These are phyloP conservation scores for Cyclospora cayetanensis DNA, from an alignment of 169 alveolate genomes.

Conservation along the genomic window DNA sequence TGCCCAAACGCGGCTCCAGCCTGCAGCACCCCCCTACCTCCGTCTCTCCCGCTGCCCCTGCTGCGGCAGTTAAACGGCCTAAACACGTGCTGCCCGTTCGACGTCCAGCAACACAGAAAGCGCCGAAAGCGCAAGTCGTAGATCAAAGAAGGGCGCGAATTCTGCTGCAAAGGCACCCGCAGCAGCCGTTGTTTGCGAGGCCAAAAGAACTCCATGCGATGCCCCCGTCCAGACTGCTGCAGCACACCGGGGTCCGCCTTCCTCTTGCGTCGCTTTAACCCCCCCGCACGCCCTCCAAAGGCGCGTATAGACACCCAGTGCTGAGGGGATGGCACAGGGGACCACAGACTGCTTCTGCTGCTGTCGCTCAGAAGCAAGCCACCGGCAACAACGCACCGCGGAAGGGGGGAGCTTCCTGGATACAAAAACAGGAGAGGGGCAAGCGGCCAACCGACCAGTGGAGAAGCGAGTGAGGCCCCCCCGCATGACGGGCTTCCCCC, in stretches of 20 bases:
- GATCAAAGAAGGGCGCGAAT: constrained; percentile 43
- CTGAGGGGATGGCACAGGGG: constrained; percentile 1
- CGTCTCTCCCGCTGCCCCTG: constrained; percentile 42
- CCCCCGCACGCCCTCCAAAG: constrained; percentile 73
- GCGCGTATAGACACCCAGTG: not conserved
- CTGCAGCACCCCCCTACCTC: not conserved
- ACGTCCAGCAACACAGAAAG: constrained; percentile 66
- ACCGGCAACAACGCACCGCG: no score
- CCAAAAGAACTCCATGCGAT: constrained; percentile 72
- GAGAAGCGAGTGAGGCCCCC: no score
- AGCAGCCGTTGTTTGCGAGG: constrained; percentile 47
- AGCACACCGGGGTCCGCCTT: constrained; percentile 26
- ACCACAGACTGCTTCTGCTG: no score
- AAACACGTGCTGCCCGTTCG: constrained; percentile 57
- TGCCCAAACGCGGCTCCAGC: constrained; percentile 16
- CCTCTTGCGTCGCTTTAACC: constrained; percentile 67
- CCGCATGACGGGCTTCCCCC: no score
- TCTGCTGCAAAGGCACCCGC: constrained; percentile 69
- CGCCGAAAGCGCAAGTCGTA: constrained; percentile 61
- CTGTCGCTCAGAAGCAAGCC: no score
- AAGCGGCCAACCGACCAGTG: no score
- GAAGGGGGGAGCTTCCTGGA: no score
- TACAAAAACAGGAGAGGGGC: no score
- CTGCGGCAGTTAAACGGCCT: constrained; percentile 64
- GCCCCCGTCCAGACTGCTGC: constrained; percentile 71